Conservation (phyloP, 805 yeast species). For the Candida xyloterini region DNA sequence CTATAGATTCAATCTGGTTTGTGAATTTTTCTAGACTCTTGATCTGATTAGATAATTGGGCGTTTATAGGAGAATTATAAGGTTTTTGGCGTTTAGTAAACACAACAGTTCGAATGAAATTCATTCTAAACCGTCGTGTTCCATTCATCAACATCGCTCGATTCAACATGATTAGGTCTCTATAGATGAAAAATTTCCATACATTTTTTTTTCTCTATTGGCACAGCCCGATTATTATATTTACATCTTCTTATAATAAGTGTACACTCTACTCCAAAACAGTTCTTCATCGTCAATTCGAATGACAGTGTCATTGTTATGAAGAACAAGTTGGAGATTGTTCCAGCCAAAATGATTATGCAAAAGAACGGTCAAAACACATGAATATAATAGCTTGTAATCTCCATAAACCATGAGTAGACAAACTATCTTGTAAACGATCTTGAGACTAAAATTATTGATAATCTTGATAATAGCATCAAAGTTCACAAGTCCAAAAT, state of each 20-base stretch:
- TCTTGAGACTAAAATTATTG: slow-evolving; percentile 15
- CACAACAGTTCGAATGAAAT: slow-evolving; percentile 3
- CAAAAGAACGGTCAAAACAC: slow-evolving; percentile 39
- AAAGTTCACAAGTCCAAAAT: slow-evolving; percentile 21
- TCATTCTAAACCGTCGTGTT: background rate
- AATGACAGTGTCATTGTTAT: slow-evolving; percentile 16
- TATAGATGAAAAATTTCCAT: slow-evolving; percentile 3
- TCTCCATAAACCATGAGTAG: slow-evolving; percentile 27
- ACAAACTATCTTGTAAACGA: slow-evolving; percentile 23
- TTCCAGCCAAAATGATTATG: slow-evolving; percentile 53
- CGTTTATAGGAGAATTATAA: background rate
- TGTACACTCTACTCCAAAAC: slow-evolving; percentile 30
- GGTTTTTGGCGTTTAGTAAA: background rate
- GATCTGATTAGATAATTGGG: slow-evolving; percentile 15
- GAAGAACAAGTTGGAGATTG: slow-evolving; percentile 28
- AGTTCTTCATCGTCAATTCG: slow-evolving; percentile 25
- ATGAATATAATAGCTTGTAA: slow-evolving; percentile 40
- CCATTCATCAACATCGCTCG: slow-evolving; percentile 1
- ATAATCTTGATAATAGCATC: slow-evolving; percentile 19
- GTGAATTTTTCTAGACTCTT: slow-evolving; percentile 31
- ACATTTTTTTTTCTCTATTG: background rate
- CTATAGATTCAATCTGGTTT: slow-evolving; percentile 24
- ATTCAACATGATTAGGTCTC: background rate
- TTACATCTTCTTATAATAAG: slow-evolving; percentile 27
- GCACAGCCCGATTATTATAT: slow-evolving; percentile 6